A percentile compares a stretch with the other conserved stretches of the same genome.
These are phyloP conservation scores for Limnanthes douglasii DNA, from an alignment of 345 rosid genomes.

Conservation along the genomic window DNA sequence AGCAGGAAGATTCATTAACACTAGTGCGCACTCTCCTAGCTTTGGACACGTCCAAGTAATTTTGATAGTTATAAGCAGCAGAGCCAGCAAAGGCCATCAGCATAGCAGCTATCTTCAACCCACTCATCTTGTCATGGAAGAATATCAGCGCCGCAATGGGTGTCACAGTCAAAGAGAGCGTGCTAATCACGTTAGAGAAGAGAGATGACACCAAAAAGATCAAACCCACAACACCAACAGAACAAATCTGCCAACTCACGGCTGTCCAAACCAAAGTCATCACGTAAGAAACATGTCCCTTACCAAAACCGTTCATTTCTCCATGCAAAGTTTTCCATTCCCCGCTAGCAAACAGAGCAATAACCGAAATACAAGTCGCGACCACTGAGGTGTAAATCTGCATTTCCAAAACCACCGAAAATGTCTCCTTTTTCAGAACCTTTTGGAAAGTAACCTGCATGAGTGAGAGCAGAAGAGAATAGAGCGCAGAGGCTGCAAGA, in stretches of 20 bases:
- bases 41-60: constrained; percentile 32
- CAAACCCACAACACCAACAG: constrained; percentile 65
- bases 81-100: constrained; percentile 53
- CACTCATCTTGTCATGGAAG: constrained; percentile 52
- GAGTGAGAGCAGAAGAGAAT: constrained; percentile 56
- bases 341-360: constrained; percentile 38
- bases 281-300: constrained; percentile 35
- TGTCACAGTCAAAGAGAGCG: constrained; percentile 41
- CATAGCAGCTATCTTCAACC: constrained; percentile 49
- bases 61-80: constrained; percentile 40
- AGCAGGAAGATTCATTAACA: too few relatives aligned
- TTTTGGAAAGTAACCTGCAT: constrained; percentile 52
- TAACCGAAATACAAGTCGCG: constrained; percentile 21
- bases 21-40: constrained; percentile 26
- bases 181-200: constrained; percentile 62
- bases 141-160: constrained; percentile 37
- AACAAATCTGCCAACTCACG: constrained; percentile 48
- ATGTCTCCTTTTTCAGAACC: constrained; percentile 34
- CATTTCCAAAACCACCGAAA: constrained; percentile 42
- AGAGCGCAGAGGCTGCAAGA: constrained; percentile 40
- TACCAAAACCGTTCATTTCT: constrained; percentile 31
- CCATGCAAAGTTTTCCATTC: constrained; percentile 51
- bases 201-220: constrained; percentile 52
- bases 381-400: constrained; percentile 39
- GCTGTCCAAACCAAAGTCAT: constrained; percentile 41